Percentiles rank a stretch among this genome's conserved stretches.
Evolutionary conservation across 2,329 filamentous ascomycete genomes (phyloP).

Genomic region (Lecanicillium sp.): DNA sequence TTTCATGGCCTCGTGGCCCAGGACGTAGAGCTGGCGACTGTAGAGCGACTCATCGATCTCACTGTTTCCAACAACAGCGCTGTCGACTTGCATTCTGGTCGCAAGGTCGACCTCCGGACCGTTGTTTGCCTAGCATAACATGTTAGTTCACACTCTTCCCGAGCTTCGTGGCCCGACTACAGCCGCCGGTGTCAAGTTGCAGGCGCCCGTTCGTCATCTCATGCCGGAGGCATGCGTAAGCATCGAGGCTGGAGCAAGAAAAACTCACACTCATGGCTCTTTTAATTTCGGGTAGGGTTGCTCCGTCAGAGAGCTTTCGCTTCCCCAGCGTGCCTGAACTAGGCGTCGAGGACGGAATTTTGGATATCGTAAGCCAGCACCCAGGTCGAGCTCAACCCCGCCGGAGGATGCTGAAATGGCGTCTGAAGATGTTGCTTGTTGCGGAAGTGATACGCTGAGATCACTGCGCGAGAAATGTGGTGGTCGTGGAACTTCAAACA

Average conservation of each 20-base stretch:
- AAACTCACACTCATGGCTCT: slow-evolving; percentile 53
- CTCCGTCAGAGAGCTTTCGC: slow-evolving; percentile 58
- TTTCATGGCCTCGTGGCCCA: slow-evolving; percentile 86
- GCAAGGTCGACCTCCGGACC: slow-evolving; percentile 54
- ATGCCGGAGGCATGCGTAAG: too few relatives aligned
- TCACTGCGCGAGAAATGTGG: background rate
- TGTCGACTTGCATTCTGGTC: slow-evolving; percentile 59
- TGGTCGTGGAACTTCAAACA: background rate
- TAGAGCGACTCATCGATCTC: slow-evolving; percentile 69
- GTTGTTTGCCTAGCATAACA: slow-evolving; percentile 37
- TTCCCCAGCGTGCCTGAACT: slow-evolving; percentile 52
- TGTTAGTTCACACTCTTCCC: slow-evolving; percentile 11
- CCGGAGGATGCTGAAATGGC: slow-evolving; percentile 17
- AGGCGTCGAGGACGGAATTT: slow-evolving; percentile 23
- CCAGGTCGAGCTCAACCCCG: slow-evolving; percentile 30
- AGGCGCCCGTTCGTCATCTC: background rate
- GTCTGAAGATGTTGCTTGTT: slow-evolving; percentile 5
- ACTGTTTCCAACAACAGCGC: slow-evolving; percentile 43
- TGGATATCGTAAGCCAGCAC: slow-evolving; percentile 24
- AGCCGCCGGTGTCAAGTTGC: too few relatives aligned
- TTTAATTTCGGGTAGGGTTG: slow-evolving; percentile 48
- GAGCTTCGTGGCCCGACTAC: too few relatives aligned
- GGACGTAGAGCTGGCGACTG: slow-evolving; percentile 65
- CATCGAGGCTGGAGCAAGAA: too few relatives aligned
- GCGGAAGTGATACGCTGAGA: background rate